Conservation (phyloP, 1,284 basidiomycete species). For the Ceratobasidium sp. region DNA sequence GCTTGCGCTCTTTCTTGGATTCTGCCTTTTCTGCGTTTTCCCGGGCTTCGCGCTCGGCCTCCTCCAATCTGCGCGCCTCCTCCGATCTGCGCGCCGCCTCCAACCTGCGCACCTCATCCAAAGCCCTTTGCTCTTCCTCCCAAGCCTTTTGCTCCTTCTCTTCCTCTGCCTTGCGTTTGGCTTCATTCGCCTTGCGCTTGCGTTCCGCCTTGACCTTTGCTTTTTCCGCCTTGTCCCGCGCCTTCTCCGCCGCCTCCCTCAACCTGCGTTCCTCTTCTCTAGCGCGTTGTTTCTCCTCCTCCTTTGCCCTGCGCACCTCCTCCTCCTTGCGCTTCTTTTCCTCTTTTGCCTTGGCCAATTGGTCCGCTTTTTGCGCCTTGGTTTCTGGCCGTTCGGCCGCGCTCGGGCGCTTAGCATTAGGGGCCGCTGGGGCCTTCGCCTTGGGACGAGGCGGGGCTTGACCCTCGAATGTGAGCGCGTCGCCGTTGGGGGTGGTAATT, state of each 20-base stretch:
- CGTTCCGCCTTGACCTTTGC: slow-evolving; percentile 46
- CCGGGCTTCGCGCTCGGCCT: slow-evolving; percentile 41
- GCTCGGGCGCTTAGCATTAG: slow-evolving; percentile 45
- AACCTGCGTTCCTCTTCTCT: slow-evolving; percentile 60
- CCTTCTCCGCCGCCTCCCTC: slow-evolving; percentile 56
- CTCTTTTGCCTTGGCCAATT: slow-evolving; percentile 47
- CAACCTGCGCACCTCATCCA: slow-evolving; percentile 50
- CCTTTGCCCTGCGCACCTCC: slow-evolving; percentile 44
- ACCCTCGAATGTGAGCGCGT: slow-evolving; percentile 42
- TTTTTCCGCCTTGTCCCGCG: slow-evolving; percentile 51
- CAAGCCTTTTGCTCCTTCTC: slow-evolving; percentile 50
- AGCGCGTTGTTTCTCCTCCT: slow-evolving; percentile 60
- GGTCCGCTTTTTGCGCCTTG: slow-evolving; percentile 52
- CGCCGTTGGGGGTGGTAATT: slow-evolving; percentile 50
- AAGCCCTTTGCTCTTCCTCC: slow-evolving; percentile 53
- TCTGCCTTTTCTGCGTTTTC: slow-evolving; percentile 39
- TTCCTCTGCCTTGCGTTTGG: slow-evolving; percentile 60
- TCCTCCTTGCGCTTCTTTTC: slow-evolving; percentile 42
- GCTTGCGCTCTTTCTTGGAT: slow-evolving; percentile 48
- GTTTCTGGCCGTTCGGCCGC: slow-evolving; percentile 56
- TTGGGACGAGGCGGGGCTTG: slow-evolving; percentile 17
- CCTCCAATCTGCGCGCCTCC: slow-evolving; percentile 47
- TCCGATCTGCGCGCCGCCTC: slow-evolving; percentile 48
- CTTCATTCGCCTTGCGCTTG: slow-evolving; percentile 50
- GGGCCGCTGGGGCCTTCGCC: slow-evolving; percentile 47